Evolutionary conservation across 2,329 filamentous ascomycete genomes (phyloP).

Genomic region (Ophiobolus disseminans): DNA sequence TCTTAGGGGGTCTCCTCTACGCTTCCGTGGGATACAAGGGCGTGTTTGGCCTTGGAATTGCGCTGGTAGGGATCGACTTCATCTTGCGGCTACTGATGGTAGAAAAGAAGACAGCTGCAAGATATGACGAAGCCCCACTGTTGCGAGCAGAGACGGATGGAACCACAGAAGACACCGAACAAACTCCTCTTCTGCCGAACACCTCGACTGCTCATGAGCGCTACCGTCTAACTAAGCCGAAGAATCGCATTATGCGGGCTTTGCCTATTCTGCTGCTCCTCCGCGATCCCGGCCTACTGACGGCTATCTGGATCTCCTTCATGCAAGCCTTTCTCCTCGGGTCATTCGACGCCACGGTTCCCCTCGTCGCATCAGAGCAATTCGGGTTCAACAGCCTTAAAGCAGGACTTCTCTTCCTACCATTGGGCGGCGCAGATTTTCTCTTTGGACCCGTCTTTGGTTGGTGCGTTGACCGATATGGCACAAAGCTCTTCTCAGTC

Average conservation of each 20-base stretch:
- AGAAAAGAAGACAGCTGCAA: constrained; percentile 66
- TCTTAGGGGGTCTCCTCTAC: constrained; percentile 67
- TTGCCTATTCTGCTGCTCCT: constrained; percentile 59
- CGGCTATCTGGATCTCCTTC: constrained; percentile 42
- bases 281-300: constrained; percentile 38
- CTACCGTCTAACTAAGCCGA: constrained; percentile 55
- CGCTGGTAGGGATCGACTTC: constrained; percentile 64
- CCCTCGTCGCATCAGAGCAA: constrained; percentile 51
- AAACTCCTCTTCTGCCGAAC: constrained; percentile 31
- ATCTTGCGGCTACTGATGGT: constrained; percentile 66
- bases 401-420: constrained; percentile 56
- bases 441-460: constrained; percentile 57
- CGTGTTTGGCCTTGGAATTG: constrained; percentile 65
- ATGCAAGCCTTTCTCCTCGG: constrained; percentile 49
- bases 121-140: constrained; percentile 49
- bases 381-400: constrained; percentile 55
- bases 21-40: constrained; percentile 64
- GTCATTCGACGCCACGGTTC: constrained; percentile 58
- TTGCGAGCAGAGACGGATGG: constrained; percentile 6
- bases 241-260: constrained; percentile 48
- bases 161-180: constrained; percentile 27
- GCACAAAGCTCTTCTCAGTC: constrained; percentile 53
- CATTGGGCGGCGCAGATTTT: constrained; percentile 54
- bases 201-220: constrained; percentile 25
- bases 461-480: constrained; percentile 56